A percentile compares a stretch with the other conserved stretches of the same genome.
Evolutionary conservation across 2,329 filamentous ascomycete species (phyloP).

Genomic region (Ceratocystis variospora): DNA sequence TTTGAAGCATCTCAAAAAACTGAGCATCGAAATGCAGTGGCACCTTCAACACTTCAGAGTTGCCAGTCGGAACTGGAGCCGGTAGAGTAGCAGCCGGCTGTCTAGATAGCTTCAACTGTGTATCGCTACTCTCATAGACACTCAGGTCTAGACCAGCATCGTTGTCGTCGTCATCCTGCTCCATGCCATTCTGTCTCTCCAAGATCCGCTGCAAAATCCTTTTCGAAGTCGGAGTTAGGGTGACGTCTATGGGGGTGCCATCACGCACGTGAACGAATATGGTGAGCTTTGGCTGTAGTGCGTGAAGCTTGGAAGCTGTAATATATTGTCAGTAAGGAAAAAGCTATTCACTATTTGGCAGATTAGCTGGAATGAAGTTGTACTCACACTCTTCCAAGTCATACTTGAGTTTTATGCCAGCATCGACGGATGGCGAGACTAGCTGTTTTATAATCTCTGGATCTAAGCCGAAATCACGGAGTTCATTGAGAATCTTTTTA

Average conservation of each 20-base stretch:
- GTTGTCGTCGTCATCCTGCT: neutral
- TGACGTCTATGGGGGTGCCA: conserved; percentile 54
- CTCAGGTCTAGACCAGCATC: neutral
- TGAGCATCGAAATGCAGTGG: conserved; percentile 63
- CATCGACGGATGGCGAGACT: conserved; percentile 37
- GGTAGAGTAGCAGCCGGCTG: neutral
- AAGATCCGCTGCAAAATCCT: conserved; percentile 47
- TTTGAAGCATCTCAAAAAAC: conserved; percentile 65
- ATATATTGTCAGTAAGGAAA: neutral
- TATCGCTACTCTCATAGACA: neutral
- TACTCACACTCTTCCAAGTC: conserved; percentile 35
- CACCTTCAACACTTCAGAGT: conserved; percentile 44
- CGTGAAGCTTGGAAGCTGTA: conserved; percentile 29
- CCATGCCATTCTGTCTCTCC: conserved; percentile 7
- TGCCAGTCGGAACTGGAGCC: neutral
- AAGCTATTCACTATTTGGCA: neutral
- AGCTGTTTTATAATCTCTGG: conserved; percentile 54
- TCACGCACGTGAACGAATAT: conserved; percentile 54
- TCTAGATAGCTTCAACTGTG: neutral
- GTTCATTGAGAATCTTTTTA: conserved; percentile 61
- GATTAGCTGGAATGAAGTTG: too few relatives aligned
- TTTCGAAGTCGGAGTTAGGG: conserved; percentile 50
- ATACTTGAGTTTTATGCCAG: conserved; percentile 39
- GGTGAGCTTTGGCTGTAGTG: conserved; percentile 54
- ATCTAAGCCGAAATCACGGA: conserved; percentile 57